A percentile compares a stretch with the other conserved stretches of the same genome.
phyloP scores from a whole-genome alignment of 345 rosid genomes.

The Raphanus sativus region DNA sequence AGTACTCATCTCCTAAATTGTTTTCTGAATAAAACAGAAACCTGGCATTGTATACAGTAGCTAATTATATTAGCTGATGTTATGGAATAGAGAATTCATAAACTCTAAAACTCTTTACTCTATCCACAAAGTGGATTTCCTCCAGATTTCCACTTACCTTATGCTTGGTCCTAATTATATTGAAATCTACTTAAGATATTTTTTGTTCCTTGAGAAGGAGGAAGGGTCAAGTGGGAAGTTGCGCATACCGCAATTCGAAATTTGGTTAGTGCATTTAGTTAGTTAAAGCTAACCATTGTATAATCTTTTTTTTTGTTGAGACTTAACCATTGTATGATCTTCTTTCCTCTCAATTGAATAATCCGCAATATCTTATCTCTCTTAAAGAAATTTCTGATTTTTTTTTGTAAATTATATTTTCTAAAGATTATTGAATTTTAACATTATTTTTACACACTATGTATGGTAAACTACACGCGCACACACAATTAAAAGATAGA shows the following conservation, averaged over 20 bases:
- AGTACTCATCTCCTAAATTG: neutral
- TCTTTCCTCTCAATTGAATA: too few species aligned
- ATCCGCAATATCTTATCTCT: too few species aligned
- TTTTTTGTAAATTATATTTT: too few species aligned
- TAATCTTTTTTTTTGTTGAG: neutral
- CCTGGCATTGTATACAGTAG: neutral
- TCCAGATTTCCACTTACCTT: slow-evolving; percentile 67
- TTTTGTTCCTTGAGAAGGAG: slow-evolving; percentile 53
- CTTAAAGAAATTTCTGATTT: too few species aligned
- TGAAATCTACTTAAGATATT: slow-evolving; percentile 25
- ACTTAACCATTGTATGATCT: too few species aligned
- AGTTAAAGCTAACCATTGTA: slow-evolving; percentile 52
- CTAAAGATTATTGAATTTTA: too few species aligned
- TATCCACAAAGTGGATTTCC: slow-evolving; percentile 53
- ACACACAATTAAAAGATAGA: neutral
- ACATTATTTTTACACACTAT: too few species aligned
- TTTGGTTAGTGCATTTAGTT: slow-evolving; percentile 52
- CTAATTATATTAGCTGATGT: slow-evolving; percentile 16
- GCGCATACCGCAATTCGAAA: slow-evolving; percentile 26
- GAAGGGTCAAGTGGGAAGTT: slow-evolving; percentile 60
- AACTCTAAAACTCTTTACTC: slow-evolving; percentile 23
- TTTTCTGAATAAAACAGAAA: neutral
- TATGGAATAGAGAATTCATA: neutral
- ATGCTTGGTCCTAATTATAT: slow-evolving; percentile 29
- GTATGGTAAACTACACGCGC: neutral